Evolutionary conservation across 306 rosid species (phyloP).

Genomic region (Cucumis cinereus): DNA sequence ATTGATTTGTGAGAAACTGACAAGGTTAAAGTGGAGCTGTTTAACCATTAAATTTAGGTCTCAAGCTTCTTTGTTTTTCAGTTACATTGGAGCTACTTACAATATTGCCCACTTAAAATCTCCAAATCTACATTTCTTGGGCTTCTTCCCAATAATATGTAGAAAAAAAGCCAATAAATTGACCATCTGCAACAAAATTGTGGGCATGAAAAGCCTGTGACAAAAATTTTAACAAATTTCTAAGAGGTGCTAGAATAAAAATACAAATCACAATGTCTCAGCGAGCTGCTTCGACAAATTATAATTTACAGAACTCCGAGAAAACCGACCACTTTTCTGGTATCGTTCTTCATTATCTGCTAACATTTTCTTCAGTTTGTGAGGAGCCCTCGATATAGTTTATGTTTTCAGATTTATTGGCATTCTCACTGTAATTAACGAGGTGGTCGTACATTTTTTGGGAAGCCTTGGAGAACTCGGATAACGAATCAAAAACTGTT

Average conservation of each 20-base stretch:
- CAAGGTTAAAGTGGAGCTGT: neutral
- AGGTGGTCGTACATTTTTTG: conserved; percentile 66
- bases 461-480: conserved; percentile 65
- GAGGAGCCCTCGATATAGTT: conserved; percentile 35
- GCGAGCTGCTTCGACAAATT: conserved; percentile 74
- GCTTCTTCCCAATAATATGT: conserved; percentile 1
- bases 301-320: conserved; percentile 33
- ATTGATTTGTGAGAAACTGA: neutral
- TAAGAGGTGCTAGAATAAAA: conserved; percentile 15
- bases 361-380: conserved; percentile 24
- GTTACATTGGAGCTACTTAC: conserved; percentile 2
- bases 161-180: neutral
- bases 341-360: conserved; percentile 17
- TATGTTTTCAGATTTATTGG: conserved; percentile 31
- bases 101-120: conserved; percentile 9
- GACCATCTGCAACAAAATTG: conserved; percentile 5
- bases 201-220: neutral
- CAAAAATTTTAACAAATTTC: conserved; percentile 14
- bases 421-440: conserved; percentile 35
- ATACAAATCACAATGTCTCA: conserved; percentile 37
- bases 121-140: conserved; percentile 3
- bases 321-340: neutral
- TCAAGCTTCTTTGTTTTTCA: neutral
- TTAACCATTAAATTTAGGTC: conserved; percentile 4
- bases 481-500: conserved; percentile 57